Evolutionary conservation across 257 asterid genomes (phyloP).

Genomic region (Galeopsis tetrahit): DNA sequence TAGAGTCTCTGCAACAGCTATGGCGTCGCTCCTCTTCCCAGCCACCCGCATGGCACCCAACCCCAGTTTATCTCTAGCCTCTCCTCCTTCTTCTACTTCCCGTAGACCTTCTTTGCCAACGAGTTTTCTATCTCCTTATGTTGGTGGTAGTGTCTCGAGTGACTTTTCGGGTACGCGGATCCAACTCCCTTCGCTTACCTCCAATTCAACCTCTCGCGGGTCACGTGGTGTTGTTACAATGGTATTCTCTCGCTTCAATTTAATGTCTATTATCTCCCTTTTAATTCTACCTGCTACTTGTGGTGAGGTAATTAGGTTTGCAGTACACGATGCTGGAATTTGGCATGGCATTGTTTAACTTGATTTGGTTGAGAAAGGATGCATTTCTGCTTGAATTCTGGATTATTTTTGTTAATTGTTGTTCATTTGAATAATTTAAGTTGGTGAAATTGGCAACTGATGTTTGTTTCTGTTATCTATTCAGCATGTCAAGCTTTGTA

Average conservation of each 20-base stretch:
- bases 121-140: conserved; percentile 56
- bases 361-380: conserved; percentile 14
- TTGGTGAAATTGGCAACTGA: background rate
- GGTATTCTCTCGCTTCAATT: conserved; percentile 44
- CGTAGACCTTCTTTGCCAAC: conserved; percentile 46
- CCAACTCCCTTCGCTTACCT: conserved; percentile 66
- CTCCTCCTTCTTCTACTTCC: conserved; percentile 41
- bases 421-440: background rate
- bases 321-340: conserved; percentile 13
- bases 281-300: background rate
- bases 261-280: background rate
- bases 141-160: conserved; percentile 53
- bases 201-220: conserved; percentile 40
- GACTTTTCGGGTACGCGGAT: conserved; percentile 70
- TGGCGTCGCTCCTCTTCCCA: conserved; percentile 63
- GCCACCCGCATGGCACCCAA: conserved; percentile 46
- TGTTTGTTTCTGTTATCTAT: background rate
- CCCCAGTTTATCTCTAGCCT: conserved; percentile 29
- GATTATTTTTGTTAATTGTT: conserved; percentile 2
- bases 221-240: conserved; percentile 86
- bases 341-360: background rate
- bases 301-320: conserved; percentile 27
- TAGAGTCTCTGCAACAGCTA: conserved; percentile 39
- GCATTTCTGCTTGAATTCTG: conserved; percentile 13
- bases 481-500: background rate